Percentiles rank a stretch among this genome's conserved stretches.
Evolutionary conservation across 1,284 basidiomycete genomes (phyloP).

Genomic region (Leccinum huronense): DNA sequence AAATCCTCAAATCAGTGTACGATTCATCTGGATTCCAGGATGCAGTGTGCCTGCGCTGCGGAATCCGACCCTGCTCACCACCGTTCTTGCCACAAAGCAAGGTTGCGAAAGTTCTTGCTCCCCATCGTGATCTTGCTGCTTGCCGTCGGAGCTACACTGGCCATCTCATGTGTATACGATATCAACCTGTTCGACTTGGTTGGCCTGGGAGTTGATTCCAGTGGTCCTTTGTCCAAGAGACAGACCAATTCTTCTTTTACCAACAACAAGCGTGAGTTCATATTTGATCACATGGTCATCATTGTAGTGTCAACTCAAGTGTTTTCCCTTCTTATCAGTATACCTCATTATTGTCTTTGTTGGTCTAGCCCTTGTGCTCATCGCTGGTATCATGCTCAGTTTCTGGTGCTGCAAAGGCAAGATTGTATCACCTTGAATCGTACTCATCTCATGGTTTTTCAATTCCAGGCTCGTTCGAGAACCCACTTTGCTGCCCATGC

Average conservation of each 20-base stretch:
- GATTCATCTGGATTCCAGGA: slow-evolving; percentile 23
- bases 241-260: slow-evolving; percentile 36
- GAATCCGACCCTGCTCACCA: slow-evolving; percentile 25
- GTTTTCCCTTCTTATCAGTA: slow-evolving; percentile 27
- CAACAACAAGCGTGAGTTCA: slow-evolving; percentile 38
- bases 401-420: slow-evolving; percentile 59
- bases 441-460: slow-evolving; percentile 10
- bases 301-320: slow-evolving; percentile 1
- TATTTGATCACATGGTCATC: not conserved
- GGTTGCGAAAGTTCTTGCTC: slow-evolving; percentile 37
- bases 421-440: slow-evolving; percentile 8
- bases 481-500: slow-evolving; percentile 61
- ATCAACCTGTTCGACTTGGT: slow-evolving; percentile 27
- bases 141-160: slow-evolving; percentile 32
- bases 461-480: slow-evolving; percentile 49
- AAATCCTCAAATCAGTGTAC: slow-evolving; percentile 28
- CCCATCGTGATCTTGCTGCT: slow-evolving; percentile 36
- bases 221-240: slow-evolving; percentile 35
- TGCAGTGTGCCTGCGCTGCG: slow-evolving; percentile 24
- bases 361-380: slow-evolving; percentile 50
- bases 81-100: slow-evolving; percentile 39
- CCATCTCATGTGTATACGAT: slow-evolving; percentile 34
- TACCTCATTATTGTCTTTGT: slow-evolving; percentile 60
- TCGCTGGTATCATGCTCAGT: slow-evolving; percentile 52
- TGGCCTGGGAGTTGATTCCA: slow-evolving; percentile 20